Conservation (phyloP, 2,329 filamentous ascomycete genomes). For the Fusarium sp. region DNA sequence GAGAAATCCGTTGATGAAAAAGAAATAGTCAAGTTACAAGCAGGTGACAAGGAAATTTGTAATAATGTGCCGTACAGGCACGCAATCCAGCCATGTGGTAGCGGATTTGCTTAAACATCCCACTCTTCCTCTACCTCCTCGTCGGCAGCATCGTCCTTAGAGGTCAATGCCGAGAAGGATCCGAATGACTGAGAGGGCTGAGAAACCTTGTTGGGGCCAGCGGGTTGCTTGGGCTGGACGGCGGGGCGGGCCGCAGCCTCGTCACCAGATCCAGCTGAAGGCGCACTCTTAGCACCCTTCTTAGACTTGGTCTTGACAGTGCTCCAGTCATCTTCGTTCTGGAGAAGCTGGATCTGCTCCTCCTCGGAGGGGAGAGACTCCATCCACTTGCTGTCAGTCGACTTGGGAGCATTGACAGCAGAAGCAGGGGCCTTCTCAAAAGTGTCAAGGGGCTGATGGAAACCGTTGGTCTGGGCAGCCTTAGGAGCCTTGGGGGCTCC, state of each 20-base stretch:
- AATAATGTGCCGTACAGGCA: constrained; percentile 7
- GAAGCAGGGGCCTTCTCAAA: constrained; percentile 56
- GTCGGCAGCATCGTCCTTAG: constrained; percentile 53
- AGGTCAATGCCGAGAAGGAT: constrained; percentile 62
- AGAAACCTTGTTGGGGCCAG: constrained; percentile 40
- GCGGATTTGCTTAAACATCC: constrained; percentile 56
- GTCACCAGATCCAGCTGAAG: constrained; percentile 50
- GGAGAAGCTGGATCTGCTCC: constrained; percentile 69
- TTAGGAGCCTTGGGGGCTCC: constrained; percentile 50
- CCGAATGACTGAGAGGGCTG: constrained; percentile 54
- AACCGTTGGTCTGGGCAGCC: constrained; percentile 48
- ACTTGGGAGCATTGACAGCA: constrained; percentile 47
- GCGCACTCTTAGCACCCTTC: constrained; percentile 55
- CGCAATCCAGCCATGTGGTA: constrained; percentile 13
- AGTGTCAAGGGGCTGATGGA: constrained; percentile 67
- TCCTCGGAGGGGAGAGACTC: constrained; percentile 68
- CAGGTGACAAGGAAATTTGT: constrained; percentile 26
- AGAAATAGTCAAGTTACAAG: constrained; percentile 33
- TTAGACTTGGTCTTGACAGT: constrained; percentile 65
- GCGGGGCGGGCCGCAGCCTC: constrained; percentile 47
- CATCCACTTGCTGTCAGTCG: constrained; percentile 57
- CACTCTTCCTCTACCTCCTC: constrained; percentile 62
- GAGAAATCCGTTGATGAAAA: constrained; percentile 32
- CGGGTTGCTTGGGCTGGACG: constrained; percentile 48
- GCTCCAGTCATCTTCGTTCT: constrained; percentile 66